Base-by-base conservation (phyloP, 176 grass and related monocot species). In the Elaeis guineensis region DNA sequence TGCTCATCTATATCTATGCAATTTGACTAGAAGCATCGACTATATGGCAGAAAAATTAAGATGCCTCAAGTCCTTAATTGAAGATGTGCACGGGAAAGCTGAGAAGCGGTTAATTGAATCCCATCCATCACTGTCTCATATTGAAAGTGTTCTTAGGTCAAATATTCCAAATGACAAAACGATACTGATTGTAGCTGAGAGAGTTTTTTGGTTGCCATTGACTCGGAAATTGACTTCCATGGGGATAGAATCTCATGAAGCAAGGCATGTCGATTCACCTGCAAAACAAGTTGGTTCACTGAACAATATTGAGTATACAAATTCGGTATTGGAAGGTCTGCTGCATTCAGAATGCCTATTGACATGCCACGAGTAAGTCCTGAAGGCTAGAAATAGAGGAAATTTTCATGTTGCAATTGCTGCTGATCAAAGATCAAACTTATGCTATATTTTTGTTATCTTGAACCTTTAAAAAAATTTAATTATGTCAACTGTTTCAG, bases 121-220 rank as follows among this genome's bases (percentile, higher is more conserved):
- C 35, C 86, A 90, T 73, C 86, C 86, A 14, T 79, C 82, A 30
- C 62, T 90, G 23, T 81, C 52, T 70, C 58, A 65, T 24, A 76
- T 85, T 70, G 86, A 82, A 60, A 30, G 51, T 48, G 79, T 90
- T 54, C 68, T 90, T 17, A 79, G 58, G 61, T 66, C 78, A 56
- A 73, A 76, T 77, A 39, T 44, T 49, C 54, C 62, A 29, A 66
- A 57, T 1, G 30, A 49, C 50, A 35, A 66, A 69, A 90, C 82
- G 71, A 79, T 82, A 15, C 78, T 90, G 59, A 58, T 85, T 73
- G 22, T 90, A 58, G 51, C 82, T 26, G 78, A 85, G 44, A 76
- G 75, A 79, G 67, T 76, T 73, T 82, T 90, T 58, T 90, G 86
- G 82, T 51, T 82, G 67, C 68, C 86, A 50, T 71, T 90, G 71